A percentile compares a stretch with the other conserved stretches of the same genome.
Conservation (phyloP, 2,329 filamentous ascomycete genomes). For the Ceratocystis lukuohia region DNA sequence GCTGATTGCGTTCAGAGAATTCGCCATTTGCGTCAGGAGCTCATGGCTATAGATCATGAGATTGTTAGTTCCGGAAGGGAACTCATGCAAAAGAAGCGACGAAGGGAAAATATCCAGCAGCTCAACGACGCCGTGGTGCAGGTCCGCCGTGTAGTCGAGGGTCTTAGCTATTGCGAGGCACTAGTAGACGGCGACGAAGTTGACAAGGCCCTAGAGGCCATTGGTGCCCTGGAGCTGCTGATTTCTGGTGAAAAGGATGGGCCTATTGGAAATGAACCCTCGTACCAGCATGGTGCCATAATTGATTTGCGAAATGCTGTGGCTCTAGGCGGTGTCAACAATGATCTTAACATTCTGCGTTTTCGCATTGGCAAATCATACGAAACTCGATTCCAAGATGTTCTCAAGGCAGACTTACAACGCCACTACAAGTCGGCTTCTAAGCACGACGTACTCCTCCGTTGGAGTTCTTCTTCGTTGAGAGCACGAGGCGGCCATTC, state of each 20-base stretch:
- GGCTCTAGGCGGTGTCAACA: slow-evolving; percentile 40
- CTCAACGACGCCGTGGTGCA: slow-evolving; percentile 74
- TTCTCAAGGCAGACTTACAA: slow-evolving; percentile 66
- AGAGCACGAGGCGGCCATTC: slow-evolving; percentile 55
- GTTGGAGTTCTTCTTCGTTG: slow-evolving; percentile 70
- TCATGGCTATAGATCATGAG: slow-evolving; percentile 69
- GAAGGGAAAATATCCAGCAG: slow-evolving; percentile 71
- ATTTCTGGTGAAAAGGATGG: slow-evolving; percentile 56
- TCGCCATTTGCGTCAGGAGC: slow-evolving; percentile 62
- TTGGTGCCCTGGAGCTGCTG: slow-evolving; percentile 65
- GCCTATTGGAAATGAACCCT: slow-evolving; percentile 29
- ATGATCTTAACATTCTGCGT: slow-evolving; percentile 63
- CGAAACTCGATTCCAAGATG: slow-evolving; percentile 64
- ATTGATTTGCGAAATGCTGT: slow-evolving; percentile 13
- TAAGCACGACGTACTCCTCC: slow-evolving; percentile 57
- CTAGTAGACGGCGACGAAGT: slow-evolving; percentile 74
- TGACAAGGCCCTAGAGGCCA: slow-evolving; percentile 62
- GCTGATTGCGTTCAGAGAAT: slow-evolving; percentile 83
- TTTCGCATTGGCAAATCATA: slow-evolving; percentile 77
- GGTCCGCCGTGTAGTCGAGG: slow-evolving; percentile 62
- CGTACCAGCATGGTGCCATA: slow-evolving; percentile 41
- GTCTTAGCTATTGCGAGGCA: slow-evolving; percentile 62
- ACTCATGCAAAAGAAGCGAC: slow-evolving; percentile 67
- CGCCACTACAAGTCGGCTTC: slow-evolving; percentile 66
- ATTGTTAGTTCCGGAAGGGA: slow-evolving; percentile 76